These are phyloP conservation scores for Fragaria nilgerrensis DNA, from an alignment of 306 rosid species.

Conservation along the genomic window DNA sequence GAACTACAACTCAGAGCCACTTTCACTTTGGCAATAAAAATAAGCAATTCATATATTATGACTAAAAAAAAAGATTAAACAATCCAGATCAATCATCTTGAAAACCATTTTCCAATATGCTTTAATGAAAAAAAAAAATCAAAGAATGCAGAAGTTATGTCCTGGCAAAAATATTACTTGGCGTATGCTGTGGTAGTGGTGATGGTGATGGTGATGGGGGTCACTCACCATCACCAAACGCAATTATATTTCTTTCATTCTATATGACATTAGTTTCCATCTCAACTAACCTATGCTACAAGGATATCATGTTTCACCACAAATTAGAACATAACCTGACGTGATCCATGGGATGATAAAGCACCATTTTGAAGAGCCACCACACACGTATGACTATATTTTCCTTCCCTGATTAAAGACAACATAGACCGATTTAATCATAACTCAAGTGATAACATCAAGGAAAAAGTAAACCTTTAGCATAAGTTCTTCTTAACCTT, in stretches of 20 bases:
- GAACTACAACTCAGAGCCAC: not conserved
- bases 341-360: slow-evolving; percentile 46
- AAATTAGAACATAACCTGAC: slow-evolving; percentile 53
- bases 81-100: not conserved
- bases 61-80: not conserved
- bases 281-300: not conserved
- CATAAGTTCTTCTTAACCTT: slow-evolving; percentile 46
- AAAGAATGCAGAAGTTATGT: not conserved
- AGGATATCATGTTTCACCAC: not conserved
- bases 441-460: slow-evolving; percentile 25
- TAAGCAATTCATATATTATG: not conserved
- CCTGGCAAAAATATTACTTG: not conserved
- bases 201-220: not conserved
- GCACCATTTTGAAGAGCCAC: slow-evolving; percentile 92
- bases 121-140: not conserved
- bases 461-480: not conserved
- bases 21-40: not conserved
- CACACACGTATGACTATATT: slow-evolving; percentile 78
- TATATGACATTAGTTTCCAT: not conserved
- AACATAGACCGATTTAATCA: slow-evolving; percentile 26
- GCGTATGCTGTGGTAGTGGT: not conserved
- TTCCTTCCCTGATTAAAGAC: slow-evolving; percentile 67
- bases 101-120: not conserved
- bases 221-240: not conserved
- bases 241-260: not conserved